A percentile compares a stretch with the other conserved stretches of the same genome.
These are phyloP conservation scores for Vigna hirtella DNA, from an alignment of 306 rosid genomes.

Conservation along the genomic window DNA sequence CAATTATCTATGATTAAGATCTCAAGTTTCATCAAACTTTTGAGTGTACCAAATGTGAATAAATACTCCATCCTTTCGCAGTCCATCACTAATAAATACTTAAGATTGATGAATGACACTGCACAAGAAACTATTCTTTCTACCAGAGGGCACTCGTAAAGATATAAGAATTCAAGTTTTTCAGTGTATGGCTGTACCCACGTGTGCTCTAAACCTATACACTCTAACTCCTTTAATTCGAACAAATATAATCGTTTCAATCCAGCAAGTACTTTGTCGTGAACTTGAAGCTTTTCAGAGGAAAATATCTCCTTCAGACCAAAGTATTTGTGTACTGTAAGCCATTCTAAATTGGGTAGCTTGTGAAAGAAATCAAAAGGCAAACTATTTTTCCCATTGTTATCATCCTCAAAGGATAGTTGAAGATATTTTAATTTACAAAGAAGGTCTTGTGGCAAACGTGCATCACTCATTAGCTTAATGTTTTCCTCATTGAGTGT, in stretches of 20 bases:
- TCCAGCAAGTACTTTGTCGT: too few relatives aligned
- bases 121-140: not conserved
- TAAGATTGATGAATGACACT: not conserved
- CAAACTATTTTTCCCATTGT: not conserved
- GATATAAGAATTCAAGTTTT: not conserved
- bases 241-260: too few relatives aligned
- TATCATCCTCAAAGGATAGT: not conserved
- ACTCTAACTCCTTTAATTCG: not conserved
- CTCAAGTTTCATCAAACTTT: constrained; percentile 24
- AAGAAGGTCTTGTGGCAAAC: not conserved
- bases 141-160: not conserved
- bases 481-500: not conserved
- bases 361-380: not conserved
- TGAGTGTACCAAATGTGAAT: constrained; percentile 29
- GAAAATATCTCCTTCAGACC: constrained; percentile 8
- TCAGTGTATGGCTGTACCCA: not conserved
- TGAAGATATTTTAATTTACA: not conserved
- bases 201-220: constrained; percentile 14
- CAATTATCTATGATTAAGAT: fast-evolving
- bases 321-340: not conserved
- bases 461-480: not conserved
- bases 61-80: not conserved
- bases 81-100: fast-evolving
- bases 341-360: not conserved
- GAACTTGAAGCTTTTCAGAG: not conserved